A percentile compares a stretch with the other conserved stretches of the same genome.
phyloP scores from a whole-genome alignment of 1,139 yeast genomes.

The Diutina rugosa region DNA sequence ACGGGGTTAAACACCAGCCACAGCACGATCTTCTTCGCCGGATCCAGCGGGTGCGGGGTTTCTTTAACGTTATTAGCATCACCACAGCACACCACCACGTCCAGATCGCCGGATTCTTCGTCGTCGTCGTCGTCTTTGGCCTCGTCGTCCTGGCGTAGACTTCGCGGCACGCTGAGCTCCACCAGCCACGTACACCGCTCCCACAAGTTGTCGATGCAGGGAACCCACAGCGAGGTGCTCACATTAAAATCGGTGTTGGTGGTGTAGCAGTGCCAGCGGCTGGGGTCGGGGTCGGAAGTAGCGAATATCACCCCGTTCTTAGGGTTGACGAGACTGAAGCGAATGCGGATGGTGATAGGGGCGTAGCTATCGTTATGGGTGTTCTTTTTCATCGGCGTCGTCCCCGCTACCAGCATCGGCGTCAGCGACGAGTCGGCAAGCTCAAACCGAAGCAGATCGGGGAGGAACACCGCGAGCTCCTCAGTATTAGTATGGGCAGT shows the following conservation, averaged over 20 bases:
- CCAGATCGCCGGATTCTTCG: slow-evolving; percentile 37
- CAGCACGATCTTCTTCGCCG: slow-evolving; percentile 60
- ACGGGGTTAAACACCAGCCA: slow-evolving; percentile 81
- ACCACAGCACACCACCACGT: slow-evolving; percentile 65
- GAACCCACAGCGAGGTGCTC: slow-evolving; percentile 92
- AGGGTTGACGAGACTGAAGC: slow-evolving; percentile 54
- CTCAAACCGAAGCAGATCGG: slow-evolving; percentile 54
- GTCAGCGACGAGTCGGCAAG: slow-evolving; percentile 26
- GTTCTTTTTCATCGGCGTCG: slow-evolving; percentile 23
- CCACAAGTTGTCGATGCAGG: slow-evolving; percentile 83
- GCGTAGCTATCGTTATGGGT: slow-evolving; percentile 34
- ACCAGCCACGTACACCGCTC: slow-evolving; percentile 90
- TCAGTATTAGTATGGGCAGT: slow-evolving; percentile 40
- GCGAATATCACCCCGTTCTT: slow-evolving; percentile 68
- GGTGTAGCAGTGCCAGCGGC: slow-evolving; percentile 77
- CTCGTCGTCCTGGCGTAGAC: slow-evolving; percentile 57
- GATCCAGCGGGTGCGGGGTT: slow-evolving; percentile 40
- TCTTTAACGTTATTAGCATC: slow-evolving; percentile 44
- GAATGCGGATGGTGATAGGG: slow-evolving; percentile 62
- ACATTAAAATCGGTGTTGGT: slow-evolving; percentile 65
- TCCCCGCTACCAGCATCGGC: slow-evolving; percentile 8
- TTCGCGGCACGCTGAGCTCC: slow-evolving; percentile 70
- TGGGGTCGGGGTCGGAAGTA: slow-evolving; percentile 20
- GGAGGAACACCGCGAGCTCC: slow-evolving; percentile 60
- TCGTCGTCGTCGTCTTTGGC: slow-evolving; percentile 24